Conservation (phyloP, 2,329 filamentous ascomycete genomes). For the Epichloe brachyelytri region DNA sequence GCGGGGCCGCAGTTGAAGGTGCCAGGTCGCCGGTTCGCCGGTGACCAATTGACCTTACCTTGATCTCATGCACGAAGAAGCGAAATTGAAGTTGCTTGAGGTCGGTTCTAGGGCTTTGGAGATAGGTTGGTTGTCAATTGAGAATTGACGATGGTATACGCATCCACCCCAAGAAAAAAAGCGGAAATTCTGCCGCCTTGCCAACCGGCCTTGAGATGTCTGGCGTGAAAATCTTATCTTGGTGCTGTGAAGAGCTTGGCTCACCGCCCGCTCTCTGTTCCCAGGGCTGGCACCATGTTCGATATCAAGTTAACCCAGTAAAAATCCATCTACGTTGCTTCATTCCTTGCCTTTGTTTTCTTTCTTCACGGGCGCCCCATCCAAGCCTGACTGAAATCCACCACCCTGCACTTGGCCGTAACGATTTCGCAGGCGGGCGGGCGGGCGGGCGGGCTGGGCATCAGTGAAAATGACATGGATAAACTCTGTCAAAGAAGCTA, state of each 20-base stretch:
- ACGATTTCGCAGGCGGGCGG: too few relatives aligned
- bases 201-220: not conserved
- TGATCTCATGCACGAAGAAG: not conserved
- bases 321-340: too few relatives aligned
- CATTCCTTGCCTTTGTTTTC: too few relatives aligned
- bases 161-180: not conserved
- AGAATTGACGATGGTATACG: not conserved
- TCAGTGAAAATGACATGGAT: too few relatives aligned
- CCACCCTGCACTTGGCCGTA: too few relatives aligned
- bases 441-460: too few relatives aligned
- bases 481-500: too few relatives aligned
- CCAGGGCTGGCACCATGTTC: too few relatives aligned
- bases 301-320: not conserved
- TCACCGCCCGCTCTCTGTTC: constrained; percentile 4
- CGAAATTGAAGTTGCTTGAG: not conserved
- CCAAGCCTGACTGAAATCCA: too few relatives aligned
- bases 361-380: too few relatives aligned
- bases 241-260: not conserved
- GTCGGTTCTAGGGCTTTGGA: not conserved
- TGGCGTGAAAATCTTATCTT: not conserved
- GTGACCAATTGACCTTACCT: not conserved
- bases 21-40: not conserved
- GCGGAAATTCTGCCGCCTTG: constrained; percentile 5
- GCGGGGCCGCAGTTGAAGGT: not conserved
- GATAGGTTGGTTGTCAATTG: not conserved